Base-by-base conservation (phyloP, 768 basidiomycete species). In the Mycena venus region DNA sequence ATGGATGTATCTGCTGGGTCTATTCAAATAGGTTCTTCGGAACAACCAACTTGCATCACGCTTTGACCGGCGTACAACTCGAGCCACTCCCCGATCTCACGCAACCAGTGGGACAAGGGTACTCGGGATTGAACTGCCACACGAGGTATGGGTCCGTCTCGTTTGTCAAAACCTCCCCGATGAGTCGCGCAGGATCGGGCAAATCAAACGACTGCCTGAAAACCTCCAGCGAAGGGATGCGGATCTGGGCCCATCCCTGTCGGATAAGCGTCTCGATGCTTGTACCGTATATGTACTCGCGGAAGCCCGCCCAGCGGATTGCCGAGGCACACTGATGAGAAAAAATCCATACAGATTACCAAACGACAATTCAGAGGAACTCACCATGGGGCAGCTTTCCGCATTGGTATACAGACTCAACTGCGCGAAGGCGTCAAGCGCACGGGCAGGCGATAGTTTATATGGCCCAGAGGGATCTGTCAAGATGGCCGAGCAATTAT, bases 281-380 rank as follows among this genome's bases (percentile, higher is more conserved):
- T 4, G 75, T 78, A 9, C 77, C 77, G 49, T 71, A 78, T 36
- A 78, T 78, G 47, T 78, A 78, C 34, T 78, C 77, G 32, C 75
- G 69, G 47, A 78, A 76, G 3, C 69, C 72, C 4, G 77, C n/a
- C 72, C 72, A 78, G 6, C 75, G 75, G 59, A 78, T 76, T 14
- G 77, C 77, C 2, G 77, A 78, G 38, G 77, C 72, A 25, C 77
- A 78, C 76, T 77, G 47, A 7, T 11, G 49, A 51, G 25, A 3
- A 15, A 36, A 9, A n/a, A 32, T 63, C 34, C 8, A 38, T 19
- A 2, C 11, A 11, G 31, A 31, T 29, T 55, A 1, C 25, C 42
- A 19, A 10, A 8, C 2, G 12, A 44, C 4, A 23, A 25, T 2
- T 36, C 12, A 31, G 25, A 17, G 10, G 36, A 19, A 27, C 58